Evolutionary conservation across 805 yeast species (phyloP).

Genomic region (Metschnikowia cubensis): DNA sequence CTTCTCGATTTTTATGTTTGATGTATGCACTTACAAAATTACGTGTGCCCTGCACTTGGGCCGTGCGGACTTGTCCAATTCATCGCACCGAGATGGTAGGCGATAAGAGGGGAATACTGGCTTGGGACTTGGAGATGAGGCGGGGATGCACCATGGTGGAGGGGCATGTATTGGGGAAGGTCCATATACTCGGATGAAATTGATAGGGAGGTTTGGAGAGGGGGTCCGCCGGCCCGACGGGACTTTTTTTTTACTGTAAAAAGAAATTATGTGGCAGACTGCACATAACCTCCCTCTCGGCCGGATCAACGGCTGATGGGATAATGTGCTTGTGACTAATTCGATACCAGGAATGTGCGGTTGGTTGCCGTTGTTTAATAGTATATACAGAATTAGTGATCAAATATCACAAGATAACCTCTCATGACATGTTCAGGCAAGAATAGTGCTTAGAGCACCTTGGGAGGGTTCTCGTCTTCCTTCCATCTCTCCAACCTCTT

Average conservation of each 20-base stretch:
- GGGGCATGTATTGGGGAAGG: no score
- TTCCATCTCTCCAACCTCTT: conserved; percentile 26
- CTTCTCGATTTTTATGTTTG: background rate
- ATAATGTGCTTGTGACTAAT: background rate
- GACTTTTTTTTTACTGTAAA: background rate
- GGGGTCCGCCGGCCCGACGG: background rate
- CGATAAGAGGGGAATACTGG: background rate
- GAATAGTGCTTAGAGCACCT: background rate
- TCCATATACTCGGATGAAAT: no score
- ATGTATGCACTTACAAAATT: conserved; percentile 5
- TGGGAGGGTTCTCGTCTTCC: conserved; percentile 20
- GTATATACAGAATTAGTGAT: conserved; percentile 9
- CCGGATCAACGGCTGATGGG: background rate
- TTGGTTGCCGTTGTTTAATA: background rate
- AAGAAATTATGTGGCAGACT: background rate
- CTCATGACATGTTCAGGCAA: no score
- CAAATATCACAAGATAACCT: background rate
- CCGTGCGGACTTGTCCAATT: background rate
- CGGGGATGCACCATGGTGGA: background rate
- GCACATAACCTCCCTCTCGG: background rate
- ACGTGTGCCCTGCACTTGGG: conserved; percentile 1
- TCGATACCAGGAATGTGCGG: background rate
- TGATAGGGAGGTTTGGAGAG: background rate
- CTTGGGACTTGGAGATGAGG: background rate
- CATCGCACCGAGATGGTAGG: background rate